Evolutionary conservation across 139 green algal species (phyloP).

Genomic region (Chlorella sp.): DNA sequence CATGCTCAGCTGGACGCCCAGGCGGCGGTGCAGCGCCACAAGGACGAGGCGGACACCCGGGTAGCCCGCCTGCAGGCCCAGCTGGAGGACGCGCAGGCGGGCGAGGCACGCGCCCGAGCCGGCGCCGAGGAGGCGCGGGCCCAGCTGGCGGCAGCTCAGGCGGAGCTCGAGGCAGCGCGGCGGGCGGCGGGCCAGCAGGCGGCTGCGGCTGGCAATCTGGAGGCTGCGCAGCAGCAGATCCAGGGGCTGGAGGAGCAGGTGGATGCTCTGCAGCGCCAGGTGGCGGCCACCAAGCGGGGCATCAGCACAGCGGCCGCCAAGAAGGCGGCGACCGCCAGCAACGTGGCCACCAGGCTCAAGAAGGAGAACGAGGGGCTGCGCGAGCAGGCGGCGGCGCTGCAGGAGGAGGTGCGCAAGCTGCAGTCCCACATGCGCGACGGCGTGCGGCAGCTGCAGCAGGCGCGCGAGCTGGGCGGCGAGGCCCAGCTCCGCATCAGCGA

Average conservation of each 20-base stretch:
- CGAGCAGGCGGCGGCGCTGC: constrained; percentile 6
- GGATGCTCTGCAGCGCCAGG: constrained; percentile 12
- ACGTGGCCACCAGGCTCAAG: constrained; percentile 1
- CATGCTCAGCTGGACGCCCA: constrained; percentile 17
- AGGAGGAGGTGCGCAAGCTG: constrained; percentile 9
- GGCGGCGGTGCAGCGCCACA: not conserved
- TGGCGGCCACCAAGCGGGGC: not conserved
- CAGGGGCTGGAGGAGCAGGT: constrained; percentile 13
- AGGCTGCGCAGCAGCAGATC: not conserved
- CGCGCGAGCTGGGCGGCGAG: not conserved
- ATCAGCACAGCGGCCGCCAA: not conserved
- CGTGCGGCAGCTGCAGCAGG: constrained; percentile 19
- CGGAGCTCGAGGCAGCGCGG: not conserved
- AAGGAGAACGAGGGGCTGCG: constrained; percentile 15
- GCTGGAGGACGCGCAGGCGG: not conserved
- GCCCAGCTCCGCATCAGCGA: constrained; percentile 3
- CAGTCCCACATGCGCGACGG: constrained; percentile 8
- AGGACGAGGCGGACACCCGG: constrained; percentile 3
- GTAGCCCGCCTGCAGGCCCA: not conserved
- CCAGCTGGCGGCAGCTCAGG: not conserved
- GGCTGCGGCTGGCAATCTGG: not conserved
- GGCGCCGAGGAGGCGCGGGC: not conserved
- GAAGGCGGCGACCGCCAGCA: constrained; percentile 9
- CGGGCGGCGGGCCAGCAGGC: not conserved
- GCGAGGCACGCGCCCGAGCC: not conserved